Evolutionary conservation across 352 stramenopile species (phyloP), one percentile per base, ranked within the genome.

Genomic region (Phytopythium mirpurense): DNA sequence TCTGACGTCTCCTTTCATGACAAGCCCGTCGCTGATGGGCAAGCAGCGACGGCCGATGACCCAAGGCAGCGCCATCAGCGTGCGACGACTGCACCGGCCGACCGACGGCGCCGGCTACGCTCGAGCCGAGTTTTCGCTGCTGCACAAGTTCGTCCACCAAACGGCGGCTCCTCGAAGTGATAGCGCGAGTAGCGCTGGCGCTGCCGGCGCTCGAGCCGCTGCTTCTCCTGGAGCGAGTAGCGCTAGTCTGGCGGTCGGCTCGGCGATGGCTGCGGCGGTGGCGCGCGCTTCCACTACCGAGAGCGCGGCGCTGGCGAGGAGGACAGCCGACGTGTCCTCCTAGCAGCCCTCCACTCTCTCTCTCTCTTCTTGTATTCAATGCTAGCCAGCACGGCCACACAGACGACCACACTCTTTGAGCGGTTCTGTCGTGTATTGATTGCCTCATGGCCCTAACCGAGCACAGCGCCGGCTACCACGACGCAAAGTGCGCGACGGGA

Each of bases 111-210:
- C 44, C 10, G 63, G 53, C 38, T 44, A 65, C 54, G 46, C 46
- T 41, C 54, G 61, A 12, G 57, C 63, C 0, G 74, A 86, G 27
- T 86, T 85, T 56, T 68, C 75, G 11, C 59, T 83, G 24, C 83
- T 89, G 62, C 75, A 89, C 66, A 79, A 80, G 38, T 89, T 88
- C 34, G 66, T 91, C 29, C 80, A 91, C 41, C 75, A 86, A 46
- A 72, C 38, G 10, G 57, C 49, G 5, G 59, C 38, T 27, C 48
- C 48, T 35, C 36, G 26, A 14, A 42, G 35, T 14, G 26, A 19
- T 12, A 42, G 40, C 40, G 15, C 19, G 2, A 31, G 21, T 31
- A 23, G 40, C 19, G 14, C 31, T 18, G 34, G 8, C 31, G 29
- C 32, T 12, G 5, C 18, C 14, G 7, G 19, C 31, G 16, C 31